Percentiles rank a stretch among this genome's conserved stretches.
Evolutionary conservation across 208 protist species (phyloP).

Genomic region (Leishmania turanica): DNA sequence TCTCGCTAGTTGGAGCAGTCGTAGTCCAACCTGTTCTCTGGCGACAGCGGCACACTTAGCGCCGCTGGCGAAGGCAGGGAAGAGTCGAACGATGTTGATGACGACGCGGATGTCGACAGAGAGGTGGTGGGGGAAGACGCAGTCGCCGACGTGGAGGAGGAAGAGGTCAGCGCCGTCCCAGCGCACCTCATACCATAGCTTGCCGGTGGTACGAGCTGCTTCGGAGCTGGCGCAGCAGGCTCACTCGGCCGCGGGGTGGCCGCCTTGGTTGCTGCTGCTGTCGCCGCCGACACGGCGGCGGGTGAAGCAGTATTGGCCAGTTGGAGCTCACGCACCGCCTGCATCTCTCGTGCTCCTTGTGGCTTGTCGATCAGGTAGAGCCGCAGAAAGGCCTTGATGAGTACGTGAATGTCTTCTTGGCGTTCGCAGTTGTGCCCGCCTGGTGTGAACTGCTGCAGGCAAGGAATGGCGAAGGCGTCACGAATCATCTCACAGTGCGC

Average conservation of each 20-base stretch:
- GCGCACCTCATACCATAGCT: neutral
- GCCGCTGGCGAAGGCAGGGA: neutral
- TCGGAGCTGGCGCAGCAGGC: neutral
- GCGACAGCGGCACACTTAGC: neutral
- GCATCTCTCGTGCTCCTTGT: constrained; percentile 18
- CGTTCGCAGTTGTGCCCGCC: constrained; percentile 95
- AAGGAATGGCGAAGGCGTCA: constrained; percentile 58
- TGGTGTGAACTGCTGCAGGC: constrained; percentile 72
- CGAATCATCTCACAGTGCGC: constrained; percentile 79
- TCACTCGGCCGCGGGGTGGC: neutral
- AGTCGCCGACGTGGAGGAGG: neutral
- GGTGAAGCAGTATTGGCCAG: neutral
- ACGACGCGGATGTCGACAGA: neutral
- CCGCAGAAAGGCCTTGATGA: constrained; percentile 83
- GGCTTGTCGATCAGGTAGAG: constrained; percentile 83
- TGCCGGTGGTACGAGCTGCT: neutral
- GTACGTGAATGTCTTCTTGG: constrained; percentile 66
- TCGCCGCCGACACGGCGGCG: neutral
- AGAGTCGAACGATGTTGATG: neutral
- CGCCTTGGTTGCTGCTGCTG: neutral
- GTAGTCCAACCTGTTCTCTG: neutral
- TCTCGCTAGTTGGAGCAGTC: neutral
- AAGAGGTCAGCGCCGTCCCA: neutral
- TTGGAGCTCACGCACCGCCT: constrained; percentile 1
- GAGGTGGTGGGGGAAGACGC: neutral